Evolutionary conservation across 371 early-diverging fungal genomes (phyloP), one percentile per base, ranked within the genome.

Genomic region (Haplosporangium sp.): DNA sequence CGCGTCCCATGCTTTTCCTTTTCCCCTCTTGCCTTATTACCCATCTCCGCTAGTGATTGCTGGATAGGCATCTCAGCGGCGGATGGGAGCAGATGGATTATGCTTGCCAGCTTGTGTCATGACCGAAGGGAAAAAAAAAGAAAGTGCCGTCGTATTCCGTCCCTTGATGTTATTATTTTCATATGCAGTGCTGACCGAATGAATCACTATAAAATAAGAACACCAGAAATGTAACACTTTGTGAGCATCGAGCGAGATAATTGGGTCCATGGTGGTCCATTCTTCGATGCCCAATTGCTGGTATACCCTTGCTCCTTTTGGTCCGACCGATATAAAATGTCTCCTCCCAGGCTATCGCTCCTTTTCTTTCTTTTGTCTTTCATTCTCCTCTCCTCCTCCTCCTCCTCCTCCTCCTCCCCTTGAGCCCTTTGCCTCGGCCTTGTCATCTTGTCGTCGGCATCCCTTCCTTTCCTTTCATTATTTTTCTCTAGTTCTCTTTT

Each of bases 121-220:
- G 20, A 18, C 50, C 18, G 18, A 50, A 18, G 18, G 20, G 50
- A 20, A 50, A 50, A 13, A 40, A 62, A 48, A 51, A 38, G 29
- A 52, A 55, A 55, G 57, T 41, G 5, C 18, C 20, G 46, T 54
- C 57, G 48, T 50, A 52, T 43, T 58, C 37, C 42, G 41, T 47
- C 46, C 42, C 36, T 36, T 29, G 46, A 29, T 54, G 14, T 54
- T 59, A 10, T 40, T 60, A 14, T 46, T 18, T 52, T 45, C 1
- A 43, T 36, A 13, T 42, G 51, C 45, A 58, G 53, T 14, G 20
- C n/a, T 29, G 29, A 41, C n/a, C 11, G 42, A 68, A 42, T 61
- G 56, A 68, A 68, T 68, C 3, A 43, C 12, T 43, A 67, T 7
- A 55, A 61, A 67, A 67, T 67, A 58, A 12, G 8, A 5, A 67